Conservation (phyloP, 352 stramenopile genomes). For the Globisporangium solare region DNA sequence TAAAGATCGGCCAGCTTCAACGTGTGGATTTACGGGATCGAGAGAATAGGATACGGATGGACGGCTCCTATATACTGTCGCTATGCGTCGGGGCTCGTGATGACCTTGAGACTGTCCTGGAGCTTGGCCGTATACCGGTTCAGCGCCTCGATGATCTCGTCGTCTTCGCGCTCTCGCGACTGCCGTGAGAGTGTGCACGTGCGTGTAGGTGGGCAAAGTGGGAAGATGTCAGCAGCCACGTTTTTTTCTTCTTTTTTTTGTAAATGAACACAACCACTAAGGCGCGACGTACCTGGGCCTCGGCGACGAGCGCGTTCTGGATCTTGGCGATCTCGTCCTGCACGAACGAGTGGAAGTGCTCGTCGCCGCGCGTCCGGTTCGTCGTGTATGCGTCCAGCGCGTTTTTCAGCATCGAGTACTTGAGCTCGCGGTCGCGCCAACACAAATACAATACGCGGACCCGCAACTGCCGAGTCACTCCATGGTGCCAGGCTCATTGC, state of each 20-base stretch:
- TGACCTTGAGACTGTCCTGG: conserved; percentile 91
- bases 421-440: conserved; percentile 46
- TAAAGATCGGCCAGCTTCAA: background rate
- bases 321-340: conserved; percentile 75
- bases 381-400: conserved; percentile 64
- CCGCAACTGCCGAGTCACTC: too few relatives aligned
- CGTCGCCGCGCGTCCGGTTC: conserved; percentile 67
- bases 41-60: background rate
- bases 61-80: background rate
- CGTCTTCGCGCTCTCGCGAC: conserved; percentile 87
- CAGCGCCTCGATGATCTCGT: conserved; percentile 92
- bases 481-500: too few relatives aligned
- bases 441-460: background rate
- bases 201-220: too few relatives aligned
- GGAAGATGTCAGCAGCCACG: too few relatives aligned
- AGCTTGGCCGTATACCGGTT: conserved; percentile 92
- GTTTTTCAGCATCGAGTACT: conserved; percentile 70
- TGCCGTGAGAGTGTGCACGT: too few relatives aligned
- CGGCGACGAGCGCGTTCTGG: conserved; percentile 66
- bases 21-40: background rate
- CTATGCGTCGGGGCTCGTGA: conserved; percentile 78
- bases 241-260: too few relatives aligned
- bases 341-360: conserved; percentile 66
- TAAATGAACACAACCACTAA: background rate
- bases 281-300: conserved; percentile 44